Evolutionary conservation across 2,329 filamentous ascomycete species (phyloP), one percentile per base, ranked within the genome.

Genomic region (Fusarium globosum): DNA sequence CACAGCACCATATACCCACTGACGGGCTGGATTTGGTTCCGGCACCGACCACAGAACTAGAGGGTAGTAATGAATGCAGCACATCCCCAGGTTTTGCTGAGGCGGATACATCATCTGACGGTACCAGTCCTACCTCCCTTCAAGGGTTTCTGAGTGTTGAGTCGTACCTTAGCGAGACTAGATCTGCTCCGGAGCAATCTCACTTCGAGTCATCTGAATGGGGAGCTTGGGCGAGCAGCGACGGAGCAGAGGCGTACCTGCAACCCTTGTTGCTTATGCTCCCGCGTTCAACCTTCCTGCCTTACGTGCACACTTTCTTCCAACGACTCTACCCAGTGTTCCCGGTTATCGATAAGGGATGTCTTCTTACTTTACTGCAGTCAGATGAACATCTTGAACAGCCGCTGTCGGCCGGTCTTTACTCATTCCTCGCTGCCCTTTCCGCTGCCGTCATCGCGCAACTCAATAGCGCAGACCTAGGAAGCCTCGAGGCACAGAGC

Each of bases 291-390:
- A 39, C 23, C n/a, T 67, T 67, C 23, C 20, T 57, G 8, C 73
- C 73, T 18, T 75, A 74, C 42, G 56, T 72, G 23, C 65, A 61
- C 26, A 62, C 70, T n/a, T 77, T 71, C 58, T 48, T 77, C 38
- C 53, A 72, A 30, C 63, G 74, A 39, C 63, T 77, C 16, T 77
- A 77, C 36, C 68, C 74, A 21, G 71, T 51, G 7, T 75, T 75
- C 33, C 73, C 74, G 2, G 66, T 76, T 35, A 43, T 76, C 28
- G 73, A 75, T 21, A 42, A 57, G 39, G 58, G 69, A 26, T 33
- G 16, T 36, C 49, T 73, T 39, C 45, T 73, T 33, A 30, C 21
- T 43, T 39, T 73, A 51, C 43, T 70, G 21, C 51, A 55, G 23
- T 23, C 56, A 10, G 36, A 49, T 15, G 58, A 67, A 28, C 36